Evolutionary conservation across 2,329 filamentous ascomycete species (phyloP), one percentile per base, ranked within the genome.

Genomic region (Arthrinium puccinioides): DNA sequence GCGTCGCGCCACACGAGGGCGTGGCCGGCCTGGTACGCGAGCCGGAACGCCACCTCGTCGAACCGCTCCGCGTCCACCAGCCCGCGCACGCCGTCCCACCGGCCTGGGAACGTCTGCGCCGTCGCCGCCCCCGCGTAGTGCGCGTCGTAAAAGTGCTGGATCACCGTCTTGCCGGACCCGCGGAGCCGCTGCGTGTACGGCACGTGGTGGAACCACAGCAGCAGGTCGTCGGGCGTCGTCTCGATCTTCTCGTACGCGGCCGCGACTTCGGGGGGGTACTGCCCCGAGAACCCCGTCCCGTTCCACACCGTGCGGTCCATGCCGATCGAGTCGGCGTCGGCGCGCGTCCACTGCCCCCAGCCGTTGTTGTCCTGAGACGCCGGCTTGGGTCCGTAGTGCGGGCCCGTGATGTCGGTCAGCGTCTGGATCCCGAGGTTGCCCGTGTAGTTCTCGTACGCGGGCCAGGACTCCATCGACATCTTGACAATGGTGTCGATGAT

Each of bases 141-240:
- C 18, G 67, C 63, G 40, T 70, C 66, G 61, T 78, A 79, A 47
- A 70, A 69, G 38, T 67, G 59, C 50, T 70, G 64, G 49, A 77
- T 76, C 3, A 86, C 78, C 0, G 81, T 82, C 55, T 80, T 74
- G 9, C 79, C 77, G 0, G 71, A 76, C n/a, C 26, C 41, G 9
- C 77, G 66, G 2, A 86, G 67, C 6, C 54, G 56, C 26, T 82
- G 73, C 0, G 76, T 82, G 52, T 83, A 87, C 4, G 72, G 70
- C 0, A 86, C 78, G 50, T 87, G 82, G 54, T 86, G 82, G 59
- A 86, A 86, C 82, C 82, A 87, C 3, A 86, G 63, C 3, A 86
- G 56, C 1, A 86, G 61, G 16, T 85, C 65, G 42, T 85, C 82
- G 0, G 81, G 80, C 0, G 81, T 85, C 0, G 74, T 79, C 11